phyloP scores from a whole-genome alignment of 768 basidiomycete species.

The Tulasnella sp. region DNA sequence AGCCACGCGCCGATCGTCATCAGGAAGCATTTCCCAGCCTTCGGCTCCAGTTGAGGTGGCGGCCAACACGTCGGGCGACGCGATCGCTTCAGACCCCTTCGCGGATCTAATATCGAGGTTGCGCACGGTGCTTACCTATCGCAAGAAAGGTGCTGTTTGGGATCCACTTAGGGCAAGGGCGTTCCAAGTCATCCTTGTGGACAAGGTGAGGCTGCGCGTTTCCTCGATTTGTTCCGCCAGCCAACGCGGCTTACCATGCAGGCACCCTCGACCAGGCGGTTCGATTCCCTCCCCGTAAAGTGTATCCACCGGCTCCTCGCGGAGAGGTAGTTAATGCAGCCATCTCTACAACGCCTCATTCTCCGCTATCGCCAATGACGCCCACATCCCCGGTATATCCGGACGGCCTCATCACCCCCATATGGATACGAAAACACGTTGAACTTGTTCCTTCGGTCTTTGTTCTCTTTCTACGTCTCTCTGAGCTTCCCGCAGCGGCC shows the following conservation, averaged over 20 bases:
- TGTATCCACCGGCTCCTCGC: constrained; percentile 50
- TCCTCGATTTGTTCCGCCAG: background rate
- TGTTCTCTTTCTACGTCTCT: constrained; percentile 82
- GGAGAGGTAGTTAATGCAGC: constrained; percentile 14
- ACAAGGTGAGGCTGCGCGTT: constrained; percentile 50
- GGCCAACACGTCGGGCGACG: background rate
- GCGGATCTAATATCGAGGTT: constrained; percentile 54
- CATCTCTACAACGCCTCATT: constrained; percentile 56
- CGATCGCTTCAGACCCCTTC: constrained; percentile 56
- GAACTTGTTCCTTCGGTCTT: constrained; percentile 89
- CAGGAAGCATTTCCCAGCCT: background rate
- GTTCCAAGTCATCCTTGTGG: constrained; percentile 82
- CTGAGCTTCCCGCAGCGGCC: constrained; percentile 48
- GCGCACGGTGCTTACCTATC: constrained; percentile 56
- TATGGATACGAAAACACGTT: constrained; percentile 96
- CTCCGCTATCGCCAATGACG: constrained; percentile 89
- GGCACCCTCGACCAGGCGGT: constrained; percentile 46
- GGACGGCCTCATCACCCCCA: constrained; percentile 93
- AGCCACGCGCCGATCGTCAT: constrained; percentile 25
- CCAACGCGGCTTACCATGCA: background rate
- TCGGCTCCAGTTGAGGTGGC: background rate
- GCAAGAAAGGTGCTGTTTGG: constrained; percentile 33
- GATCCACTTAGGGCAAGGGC: constrained; percentile 36
- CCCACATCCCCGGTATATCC: constrained; percentile 86
- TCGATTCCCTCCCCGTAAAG: constrained; percentile 84